Percentiles rank a stretch among this genome's conserved stretches.
Evolutionary conservation across 2,329 filamentous ascomycete genomes (phyloP).

Genomic region (Orbilia ellipsospora): DNA sequence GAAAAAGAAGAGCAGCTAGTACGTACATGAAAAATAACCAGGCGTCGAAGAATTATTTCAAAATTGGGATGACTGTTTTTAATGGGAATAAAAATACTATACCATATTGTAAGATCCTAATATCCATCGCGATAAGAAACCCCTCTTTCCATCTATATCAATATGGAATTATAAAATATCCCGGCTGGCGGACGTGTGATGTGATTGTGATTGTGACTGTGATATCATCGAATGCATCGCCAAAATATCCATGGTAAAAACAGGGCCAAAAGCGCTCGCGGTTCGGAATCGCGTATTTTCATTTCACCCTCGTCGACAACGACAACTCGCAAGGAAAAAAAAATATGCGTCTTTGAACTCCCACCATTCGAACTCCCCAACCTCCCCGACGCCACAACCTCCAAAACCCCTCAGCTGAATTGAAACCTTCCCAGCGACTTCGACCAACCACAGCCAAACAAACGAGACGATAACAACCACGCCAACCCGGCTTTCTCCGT

Average conservation of each 20-base stretch:
- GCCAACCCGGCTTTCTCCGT: no score
- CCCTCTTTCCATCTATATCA: no score
- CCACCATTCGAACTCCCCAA: neutral
- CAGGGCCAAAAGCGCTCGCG: conserved; percentile 9
- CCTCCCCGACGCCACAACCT: neutral
- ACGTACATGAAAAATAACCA: no score
- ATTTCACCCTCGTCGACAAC: neutral
- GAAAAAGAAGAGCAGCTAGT: no score
- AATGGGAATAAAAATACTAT: no score
- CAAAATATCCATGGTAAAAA: no score
- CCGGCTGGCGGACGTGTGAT: neutral
- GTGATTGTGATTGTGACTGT: conserved; percentile 19
- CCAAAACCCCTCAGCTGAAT: neutral
- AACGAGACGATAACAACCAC: neutral
- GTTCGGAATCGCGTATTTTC: conserved; percentile 21
- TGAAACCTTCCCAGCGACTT: neutral
- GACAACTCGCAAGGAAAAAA: neutral
- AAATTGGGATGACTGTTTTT: no score
- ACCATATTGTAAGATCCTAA: no score
- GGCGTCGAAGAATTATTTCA: no score
- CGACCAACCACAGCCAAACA: neutral
- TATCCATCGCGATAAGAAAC: no score
- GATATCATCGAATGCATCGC: neutral
- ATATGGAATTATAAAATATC: no score
- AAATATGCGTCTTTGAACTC: conserved; percentile 7